A percentile compares a stretch with the other conserved stretches of the same genome.
phyloP scores from a whole-genome alignment of 257 asterid genomes.

The Echium plantagineum region DNA sequence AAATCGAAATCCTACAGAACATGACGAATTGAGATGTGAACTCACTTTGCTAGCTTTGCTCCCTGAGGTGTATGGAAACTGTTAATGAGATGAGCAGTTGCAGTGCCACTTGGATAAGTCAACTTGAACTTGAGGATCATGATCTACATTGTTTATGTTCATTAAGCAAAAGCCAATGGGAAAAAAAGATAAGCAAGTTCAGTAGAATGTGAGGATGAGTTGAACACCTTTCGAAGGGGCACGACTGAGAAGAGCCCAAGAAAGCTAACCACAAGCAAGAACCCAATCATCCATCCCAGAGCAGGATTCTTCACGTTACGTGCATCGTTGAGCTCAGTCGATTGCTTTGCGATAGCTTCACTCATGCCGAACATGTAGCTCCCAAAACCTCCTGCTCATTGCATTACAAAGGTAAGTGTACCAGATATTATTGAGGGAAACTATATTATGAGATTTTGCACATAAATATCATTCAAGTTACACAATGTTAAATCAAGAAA shows the following conservation, averaged over 20 bases:
- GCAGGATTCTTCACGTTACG: constrained; percentile 55
- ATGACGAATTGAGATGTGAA: neutral
- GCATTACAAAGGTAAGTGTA: no score
- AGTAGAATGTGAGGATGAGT: neutral
- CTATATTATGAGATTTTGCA: no score
- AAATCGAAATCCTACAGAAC: neutral
- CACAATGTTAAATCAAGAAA: no score
- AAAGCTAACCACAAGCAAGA: constrained; percentile 88
- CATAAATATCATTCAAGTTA: no score
- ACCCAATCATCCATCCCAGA: constrained; percentile 80
- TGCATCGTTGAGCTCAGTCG: constrained; percentile 36
- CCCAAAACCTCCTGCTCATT: constrained; percentile 78
- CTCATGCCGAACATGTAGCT: constrained; percentile 92
- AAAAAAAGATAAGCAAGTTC: neutral
- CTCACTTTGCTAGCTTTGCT: constrained; percentile 93
- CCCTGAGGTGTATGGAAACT: constrained; percentile 95
- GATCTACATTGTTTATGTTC: constrained; percentile 28
- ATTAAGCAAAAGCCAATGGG: neutral
- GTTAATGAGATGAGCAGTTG: constrained; percentile 88
- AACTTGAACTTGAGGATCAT: constrained; percentile 87
- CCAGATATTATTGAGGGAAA: no score
- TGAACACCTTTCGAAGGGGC: constrained; percentile 72
- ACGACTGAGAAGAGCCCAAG: constrained; percentile 85
- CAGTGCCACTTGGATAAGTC: constrained; percentile 95
- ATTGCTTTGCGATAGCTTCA: constrained; percentile 51